Evolutionary conservation across 179 eudicot species (phyloP).

Genomic region (Silene vulgaris): DNA sequence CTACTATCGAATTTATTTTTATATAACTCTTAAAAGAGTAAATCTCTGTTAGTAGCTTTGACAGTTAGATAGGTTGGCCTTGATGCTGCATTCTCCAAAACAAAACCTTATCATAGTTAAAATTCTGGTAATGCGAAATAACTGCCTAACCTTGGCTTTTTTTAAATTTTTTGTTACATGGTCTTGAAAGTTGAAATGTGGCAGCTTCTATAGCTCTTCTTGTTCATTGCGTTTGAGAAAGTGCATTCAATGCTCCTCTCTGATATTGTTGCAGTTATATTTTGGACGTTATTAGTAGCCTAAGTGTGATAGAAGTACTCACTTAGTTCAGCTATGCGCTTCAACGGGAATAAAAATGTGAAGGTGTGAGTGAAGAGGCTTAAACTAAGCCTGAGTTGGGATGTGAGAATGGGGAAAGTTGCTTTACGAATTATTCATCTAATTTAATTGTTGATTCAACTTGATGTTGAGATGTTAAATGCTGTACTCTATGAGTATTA

Average conservation of each 20-base stretch:
- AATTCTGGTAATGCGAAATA: background rate
- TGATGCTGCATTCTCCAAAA: background rate
- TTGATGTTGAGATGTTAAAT: background rate
- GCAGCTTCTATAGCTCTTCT: background rate
- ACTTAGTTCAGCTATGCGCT: background rate
- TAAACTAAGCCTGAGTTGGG: background rate
- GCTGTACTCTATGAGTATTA: background rate
- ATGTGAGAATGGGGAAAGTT: background rate
- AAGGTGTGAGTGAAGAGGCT: background rate
- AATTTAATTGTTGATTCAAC: background rate
- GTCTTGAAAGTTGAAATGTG: no score
- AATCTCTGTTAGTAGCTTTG: background rate
- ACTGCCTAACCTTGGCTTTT: background rate
- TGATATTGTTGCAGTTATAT: background rate
- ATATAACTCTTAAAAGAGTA: background rate
- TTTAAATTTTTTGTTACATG: background rate
- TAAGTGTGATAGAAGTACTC: slow-evolving; percentile 5
- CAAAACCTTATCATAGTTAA: background rate
- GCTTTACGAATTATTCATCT: background rate
- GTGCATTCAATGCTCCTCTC: background rate
- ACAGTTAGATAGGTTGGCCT: background rate
- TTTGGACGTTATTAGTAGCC: background rate
- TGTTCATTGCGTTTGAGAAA: background rate
- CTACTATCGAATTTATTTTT: background rate
- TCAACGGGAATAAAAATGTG: background rate